phyloP scores from a whole-genome alignment of 768 basidiomycete species.

The Hypholoma sublateritium region DNA sequence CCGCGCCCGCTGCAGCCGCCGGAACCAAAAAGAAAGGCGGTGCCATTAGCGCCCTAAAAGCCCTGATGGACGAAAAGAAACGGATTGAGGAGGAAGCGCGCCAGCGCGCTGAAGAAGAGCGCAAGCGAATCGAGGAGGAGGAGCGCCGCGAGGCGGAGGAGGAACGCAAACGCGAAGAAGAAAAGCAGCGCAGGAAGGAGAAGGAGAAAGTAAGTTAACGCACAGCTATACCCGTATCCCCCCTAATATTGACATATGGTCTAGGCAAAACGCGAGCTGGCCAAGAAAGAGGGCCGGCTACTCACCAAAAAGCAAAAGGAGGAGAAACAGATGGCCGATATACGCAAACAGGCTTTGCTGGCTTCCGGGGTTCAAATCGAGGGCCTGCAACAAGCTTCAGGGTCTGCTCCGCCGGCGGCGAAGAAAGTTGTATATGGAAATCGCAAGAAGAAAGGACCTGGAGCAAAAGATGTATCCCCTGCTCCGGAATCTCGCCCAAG shows the following conservation, averaged over 20 bases:
- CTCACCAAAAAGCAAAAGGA: constrained; percentile 98
- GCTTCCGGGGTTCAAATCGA: constrained; percentile 90
- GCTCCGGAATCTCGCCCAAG: constrained; percentile 54
- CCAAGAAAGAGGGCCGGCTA: constrained; percentile 91
- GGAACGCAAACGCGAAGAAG: constrained; percentile 74
- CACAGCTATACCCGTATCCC: background rate
- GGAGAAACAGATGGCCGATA: constrained; percentile 87
- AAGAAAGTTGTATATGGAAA: constrained; percentile 85
- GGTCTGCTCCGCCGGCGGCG: constrained; percentile 37
- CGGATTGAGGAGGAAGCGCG: constrained; percentile 82
- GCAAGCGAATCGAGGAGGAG: constrained; percentile 84
- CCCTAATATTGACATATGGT: constrained; percentile 8
- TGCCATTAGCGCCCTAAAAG: constrained; percentile 81
- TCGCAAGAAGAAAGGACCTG: constrained; percentile 74
- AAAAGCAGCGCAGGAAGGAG: constrained; percentile 81
- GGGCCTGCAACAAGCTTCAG: constrained; percentile 68
- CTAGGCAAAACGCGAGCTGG: constrained; percentile 86
- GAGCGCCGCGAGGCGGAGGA: constrained; percentile 79
- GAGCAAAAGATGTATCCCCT: constrained; percentile 52
- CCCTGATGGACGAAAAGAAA: constrained; percentile 92
- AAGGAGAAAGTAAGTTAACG: constrained; percentile 69
- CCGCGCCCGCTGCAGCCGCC: constrained; percentile 40
- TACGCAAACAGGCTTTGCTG: constrained; percentile 86
- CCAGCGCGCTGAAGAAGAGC: constrained; percentile 72
- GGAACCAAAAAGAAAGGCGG: constrained; percentile 70